Conservation (phyloP, 345 rosid species). For the Leavenworthia alabamica region DNA sequence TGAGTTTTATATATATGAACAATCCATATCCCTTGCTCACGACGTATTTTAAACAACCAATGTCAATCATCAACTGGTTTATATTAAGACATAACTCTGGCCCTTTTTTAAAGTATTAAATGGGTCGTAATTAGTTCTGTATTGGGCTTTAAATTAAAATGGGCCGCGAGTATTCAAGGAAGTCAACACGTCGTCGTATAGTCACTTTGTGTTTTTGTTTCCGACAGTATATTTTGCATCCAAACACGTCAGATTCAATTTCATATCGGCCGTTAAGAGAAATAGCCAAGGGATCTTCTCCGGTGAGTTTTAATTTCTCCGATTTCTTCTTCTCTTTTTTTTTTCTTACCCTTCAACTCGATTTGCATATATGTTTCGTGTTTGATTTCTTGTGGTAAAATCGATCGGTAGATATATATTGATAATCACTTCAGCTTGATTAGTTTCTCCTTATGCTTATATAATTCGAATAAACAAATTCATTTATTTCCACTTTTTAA, state of each 20-base stretch:
- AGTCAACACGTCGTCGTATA: not conserved
- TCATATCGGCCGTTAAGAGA: not conserved
- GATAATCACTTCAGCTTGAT: not conserved
- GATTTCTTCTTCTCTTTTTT: not conserved
- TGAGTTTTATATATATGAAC: not conserved
- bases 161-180: not conserved
- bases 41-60: not conserved
- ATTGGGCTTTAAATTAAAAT: not conserved
- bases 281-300: not conserved
- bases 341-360: not conserved
- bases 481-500: not conserved
- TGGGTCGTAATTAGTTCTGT: not conserved
- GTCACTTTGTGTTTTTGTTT: not conserved
- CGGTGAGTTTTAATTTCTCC: slow-evolving; percentile 4
- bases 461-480: not conserved
- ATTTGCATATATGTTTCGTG: not conserved
- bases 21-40: not conserved
- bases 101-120: too few relatives aligned
- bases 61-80: not conserved
- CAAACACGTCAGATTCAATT: not conserved
- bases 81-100: too few relatives aligned
- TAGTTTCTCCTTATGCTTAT: not conserved
- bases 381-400: not conserved
- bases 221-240: slow-evolving; percentile 1
- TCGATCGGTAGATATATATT: not conserved